Conservation (phyloP, 495 filamentous ascomycete genomes). For the Penicillium angulare region DNA sequence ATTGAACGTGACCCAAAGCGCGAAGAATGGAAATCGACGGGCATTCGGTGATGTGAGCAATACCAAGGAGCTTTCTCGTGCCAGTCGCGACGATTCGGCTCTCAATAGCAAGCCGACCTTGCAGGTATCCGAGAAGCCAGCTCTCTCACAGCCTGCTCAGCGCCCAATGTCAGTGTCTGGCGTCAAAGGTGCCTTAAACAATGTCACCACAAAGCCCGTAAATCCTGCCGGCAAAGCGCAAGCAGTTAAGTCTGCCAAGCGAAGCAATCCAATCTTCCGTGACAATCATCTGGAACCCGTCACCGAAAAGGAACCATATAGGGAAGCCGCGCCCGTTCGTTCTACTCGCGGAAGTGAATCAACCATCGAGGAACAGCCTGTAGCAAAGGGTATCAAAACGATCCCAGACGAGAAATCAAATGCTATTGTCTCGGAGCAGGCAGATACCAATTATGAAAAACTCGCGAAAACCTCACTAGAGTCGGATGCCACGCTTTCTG, state of each 20-base stretch:
- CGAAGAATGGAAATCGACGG: slow-evolving; percentile 69
- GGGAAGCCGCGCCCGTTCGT: slow-evolving; percentile 28
- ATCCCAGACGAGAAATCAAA: neutral
- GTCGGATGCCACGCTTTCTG: slow-evolving; percentile 15
- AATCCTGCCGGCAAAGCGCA: slow-evolving; percentile 41
- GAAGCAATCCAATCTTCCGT: slow-evolving; percentile 63
- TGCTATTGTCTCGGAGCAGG: neutral
- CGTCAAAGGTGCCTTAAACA: slow-evolving; percentile 45
- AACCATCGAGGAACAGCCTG: slow-evolving; percentile 9
- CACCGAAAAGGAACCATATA: slow-evolving; percentile 37
- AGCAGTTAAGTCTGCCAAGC: slow-evolving; percentile 50
- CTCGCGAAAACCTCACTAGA: neutral
- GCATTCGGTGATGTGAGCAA: slow-evolving; percentile 82
- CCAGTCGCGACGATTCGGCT: slow-evolving; percentile 53
- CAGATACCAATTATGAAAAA: neutral
- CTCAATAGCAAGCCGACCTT: slow-evolving; percentile 45
- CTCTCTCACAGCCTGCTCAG: slow-evolving; percentile 62
- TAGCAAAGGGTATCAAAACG: slow-evolving; percentile 4
- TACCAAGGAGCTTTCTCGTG: slow-evolving; percentile 50
- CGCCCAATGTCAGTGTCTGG: slow-evolving; percentile 54
- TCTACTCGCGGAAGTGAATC: slow-evolving; percentile 17
- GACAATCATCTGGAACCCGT: slow-evolving; percentile 44
- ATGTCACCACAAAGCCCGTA: slow-evolving; percentile 33
- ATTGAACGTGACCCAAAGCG: slow-evolving; percentile 54
- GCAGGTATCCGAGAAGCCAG: slow-evolving; percentile 43